Base-by-base conservation (phyloP, 2,329 filamentous ascomycete species). In the Colletotrichum sp. region DNA sequence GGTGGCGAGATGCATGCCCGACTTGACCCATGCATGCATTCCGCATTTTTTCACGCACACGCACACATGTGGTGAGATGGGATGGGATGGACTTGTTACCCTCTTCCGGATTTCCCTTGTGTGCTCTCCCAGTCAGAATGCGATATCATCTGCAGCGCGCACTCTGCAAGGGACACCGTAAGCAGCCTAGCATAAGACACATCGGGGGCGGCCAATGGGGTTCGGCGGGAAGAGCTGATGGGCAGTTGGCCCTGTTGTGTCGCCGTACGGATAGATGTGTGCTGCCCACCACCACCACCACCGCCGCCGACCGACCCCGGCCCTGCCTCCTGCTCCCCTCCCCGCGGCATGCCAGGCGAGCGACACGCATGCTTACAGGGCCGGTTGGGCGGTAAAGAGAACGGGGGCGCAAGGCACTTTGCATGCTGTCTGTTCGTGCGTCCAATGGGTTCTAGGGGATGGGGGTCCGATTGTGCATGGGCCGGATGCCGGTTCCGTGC, bases 111-210 rank as follows among this genome's bases (percentile, higher is more conserved):
- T 38, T 38, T 21, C 9, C 56, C 28, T 34, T 24, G 30, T 48
- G 38, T n/a, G 18, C 30, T 32, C 55, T 38, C 21, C 52, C 34
- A 59, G 34, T 43, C 34, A 61, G 48, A 43, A 48, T 24, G 32
- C 68, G 61, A 65, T 71, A 74, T 74, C 72, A 71, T 74, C 72
- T 74, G 72, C 72, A 74, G 72, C 72, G 52, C 68, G 61, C 52
- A 18, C 34, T 14, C 72, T 71, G 72, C 68, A 74, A 74, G 72
- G 72, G 62, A 74, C 68, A 62, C 72, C 72, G 32, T 52, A 74
- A 74, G 34, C 36, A 26, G 72, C 18, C 21, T 71, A 66, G 68
- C 66, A 58, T 43, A 48, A 26, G 7, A 43, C 36, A n/a, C 24
- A 34, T 61, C 28, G 30, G 24, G 58, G 5, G 58, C 8, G 58